Conservation (phyloP, 2,329 filamentous ascomycete genomes). For the Calonectria multiphialidica region DNA sequence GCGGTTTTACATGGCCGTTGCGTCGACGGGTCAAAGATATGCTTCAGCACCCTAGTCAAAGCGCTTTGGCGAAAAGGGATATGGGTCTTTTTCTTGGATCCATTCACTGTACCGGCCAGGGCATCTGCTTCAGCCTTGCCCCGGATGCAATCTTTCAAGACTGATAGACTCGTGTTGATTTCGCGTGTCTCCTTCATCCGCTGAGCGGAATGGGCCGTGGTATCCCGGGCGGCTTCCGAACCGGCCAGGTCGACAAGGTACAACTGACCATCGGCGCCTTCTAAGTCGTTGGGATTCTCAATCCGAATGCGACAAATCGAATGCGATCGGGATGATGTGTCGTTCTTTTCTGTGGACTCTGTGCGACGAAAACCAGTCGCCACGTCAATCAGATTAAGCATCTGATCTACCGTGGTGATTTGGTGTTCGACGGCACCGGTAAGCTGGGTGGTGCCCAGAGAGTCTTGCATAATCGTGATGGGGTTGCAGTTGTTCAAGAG, state of each 20-base stretch:
- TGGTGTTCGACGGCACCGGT: slow-evolving; percentile 56
- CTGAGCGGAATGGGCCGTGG: slow-evolving; percentile 51
- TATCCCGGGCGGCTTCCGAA: slow-evolving; percentile 61
- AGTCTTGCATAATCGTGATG: slow-evolving; percentile 60
- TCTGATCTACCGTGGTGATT: slow-evolving; percentile 42
- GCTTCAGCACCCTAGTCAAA: slow-evolving; percentile 49
- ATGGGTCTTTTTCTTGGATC: slow-evolving; percentile 49
- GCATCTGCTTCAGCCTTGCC: slow-evolving; percentile 54
- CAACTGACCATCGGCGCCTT: slow-evolving; percentile 49
- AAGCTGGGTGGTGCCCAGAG: slow-evolving; percentile 57
- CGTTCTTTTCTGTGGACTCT: slow-evolving; percentile 59
- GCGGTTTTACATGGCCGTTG: slow-evolving; percentile 56
- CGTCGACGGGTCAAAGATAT: slow-evolving; percentile 57
- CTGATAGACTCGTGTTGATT: slow-evolving; percentile 62
- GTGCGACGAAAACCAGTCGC: slow-evolving; percentile 56
- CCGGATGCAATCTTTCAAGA: slow-evolving; percentile 66
- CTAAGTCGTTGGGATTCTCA: slow-evolving; percentile 41
- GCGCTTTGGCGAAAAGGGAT: slow-evolving; percentile 56
- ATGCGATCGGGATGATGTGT: slow-evolving; percentile 61
- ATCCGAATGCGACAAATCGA: slow-evolving; percentile 61
- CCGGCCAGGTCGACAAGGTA: slow-evolving; percentile 63
- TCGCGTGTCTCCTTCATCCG: slow-evolving; percentile 60
- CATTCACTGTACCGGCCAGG: slow-evolving; percentile 2
- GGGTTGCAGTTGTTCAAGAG: slow-evolving; percentile 56
- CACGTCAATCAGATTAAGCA: slow-evolving; percentile 50